Conservation (phyloP, 2,329 filamentous ascomycete genomes). For the Alternaria atra region DNA sequence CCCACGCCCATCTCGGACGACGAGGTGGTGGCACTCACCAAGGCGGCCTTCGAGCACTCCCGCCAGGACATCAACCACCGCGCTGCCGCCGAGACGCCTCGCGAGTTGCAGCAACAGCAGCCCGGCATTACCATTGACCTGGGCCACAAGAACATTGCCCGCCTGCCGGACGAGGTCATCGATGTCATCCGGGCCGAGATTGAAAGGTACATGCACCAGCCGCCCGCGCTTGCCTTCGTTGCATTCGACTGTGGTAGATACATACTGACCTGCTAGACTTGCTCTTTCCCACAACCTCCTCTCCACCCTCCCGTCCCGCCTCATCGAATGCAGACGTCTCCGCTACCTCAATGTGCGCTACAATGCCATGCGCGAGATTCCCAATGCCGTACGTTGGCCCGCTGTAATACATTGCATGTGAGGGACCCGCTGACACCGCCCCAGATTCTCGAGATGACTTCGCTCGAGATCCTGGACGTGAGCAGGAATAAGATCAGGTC, state of each 20-base stretch:
- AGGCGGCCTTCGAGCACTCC: constrained; percentile 73
- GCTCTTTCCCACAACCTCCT: constrained; percentile 84
- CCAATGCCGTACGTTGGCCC: constrained; percentile 64
- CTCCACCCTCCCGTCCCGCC: constrained; percentile 72
- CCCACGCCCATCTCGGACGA: constrained; percentile 63
- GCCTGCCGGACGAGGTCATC: constrained; percentile 76
- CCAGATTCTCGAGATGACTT: constrained; percentile 86
- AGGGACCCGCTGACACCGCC: constrained; percentile 16
- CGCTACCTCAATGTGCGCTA: constrained; percentile 83
- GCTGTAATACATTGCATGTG: not conserved
- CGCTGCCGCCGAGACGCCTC: constrained; percentile 63
- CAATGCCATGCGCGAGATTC: constrained; percentile 75
- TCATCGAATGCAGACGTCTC: constrained; percentile 78
- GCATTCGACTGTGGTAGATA: not conserved
- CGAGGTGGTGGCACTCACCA: constrained; percentile 72
- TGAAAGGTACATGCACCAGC: constrained; percentile 65
- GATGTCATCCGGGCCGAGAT: constrained; percentile 78
- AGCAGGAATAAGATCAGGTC: constrained; percentile 84
- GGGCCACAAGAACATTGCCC: constrained; percentile 76
- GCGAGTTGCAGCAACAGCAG: constrained; percentile 66
- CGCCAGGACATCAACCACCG: constrained; percentile 68
- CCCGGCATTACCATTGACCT: constrained; percentile 81
- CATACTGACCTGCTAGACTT: constrained; percentile 62
- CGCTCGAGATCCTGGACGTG: constrained; percentile 91
- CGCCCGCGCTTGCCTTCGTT: not conserved